Conservation (phyloP, 2,329 filamentous ascomycete genomes). For the Pleoardoris graminearum region DNA sequence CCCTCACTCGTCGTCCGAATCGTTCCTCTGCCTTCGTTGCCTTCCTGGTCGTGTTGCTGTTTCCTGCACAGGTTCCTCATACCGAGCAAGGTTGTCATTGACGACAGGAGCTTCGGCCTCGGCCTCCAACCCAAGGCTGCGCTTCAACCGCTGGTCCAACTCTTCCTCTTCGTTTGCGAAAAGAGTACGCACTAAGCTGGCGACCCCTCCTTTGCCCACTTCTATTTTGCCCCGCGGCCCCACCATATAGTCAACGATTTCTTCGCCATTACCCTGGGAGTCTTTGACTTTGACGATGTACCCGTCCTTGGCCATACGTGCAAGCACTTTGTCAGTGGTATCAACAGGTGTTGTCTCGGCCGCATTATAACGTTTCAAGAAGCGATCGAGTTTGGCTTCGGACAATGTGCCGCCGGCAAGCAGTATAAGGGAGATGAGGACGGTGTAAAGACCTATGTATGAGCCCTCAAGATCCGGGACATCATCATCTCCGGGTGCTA, state of each 20-base stretch:
- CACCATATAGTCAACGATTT: slow-evolving; percentile 78
- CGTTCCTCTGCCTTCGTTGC: slow-evolving; percentile 12
- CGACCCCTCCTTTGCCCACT: slow-evolving; percentile 75
- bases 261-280: slow-evolving; percentile 68
- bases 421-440: slow-evolving; percentile 75
- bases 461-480: slow-evolving; percentile 67
- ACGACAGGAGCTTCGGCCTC: slow-evolving; percentile 9
- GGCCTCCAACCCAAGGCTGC: slow-evolving; percentile 38
- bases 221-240: slow-evolving; percentile 86
- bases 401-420: slow-evolving; percentile 72
- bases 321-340: slow-evolving; percentile 74
- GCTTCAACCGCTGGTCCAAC: slow-evolving; percentile 37
- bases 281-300: slow-evolving; percentile 80
- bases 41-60: not conserved
- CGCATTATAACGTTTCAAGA: slow-evolving; percentile 74
- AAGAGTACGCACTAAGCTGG: slow-evolving; percentile 65
- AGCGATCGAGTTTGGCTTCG: slow-evolving; percentile 77
- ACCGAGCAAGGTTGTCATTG: not conserved
- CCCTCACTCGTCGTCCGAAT: not conserved
- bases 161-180: slow-evolving; percentile 49
- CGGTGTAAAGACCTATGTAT: slow-evolving; percentile 79
- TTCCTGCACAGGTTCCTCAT: not conserved
- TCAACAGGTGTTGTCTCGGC: slow-evolving; percentile 72
- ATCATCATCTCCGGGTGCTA: slow-evolving; percentile 58
- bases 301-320: slow-evolving; percentile 76